Evolutionary conservation across 148 eudicot genomes (phyloP).

Genomic region (Camellia japonica): DNA sequence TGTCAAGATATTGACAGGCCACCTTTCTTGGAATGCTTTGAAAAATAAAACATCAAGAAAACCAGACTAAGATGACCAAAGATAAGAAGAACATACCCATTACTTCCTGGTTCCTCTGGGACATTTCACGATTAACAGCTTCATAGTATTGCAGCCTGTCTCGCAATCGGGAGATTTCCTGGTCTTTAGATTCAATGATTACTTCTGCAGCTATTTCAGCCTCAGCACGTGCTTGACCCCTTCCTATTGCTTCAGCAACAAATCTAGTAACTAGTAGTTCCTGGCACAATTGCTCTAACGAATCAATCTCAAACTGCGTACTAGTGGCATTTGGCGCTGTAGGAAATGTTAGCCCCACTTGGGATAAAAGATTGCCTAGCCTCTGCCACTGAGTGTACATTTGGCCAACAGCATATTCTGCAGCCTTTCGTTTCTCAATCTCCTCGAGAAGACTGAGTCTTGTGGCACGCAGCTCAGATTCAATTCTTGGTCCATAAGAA

Average conservation of each 20-base stretch:
- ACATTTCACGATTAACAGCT: constrained; percentile 51
- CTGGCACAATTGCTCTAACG: constrained; percentile 36
- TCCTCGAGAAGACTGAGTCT: constrained; percentile 45
- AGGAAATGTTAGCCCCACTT: constrained; percentile 31
- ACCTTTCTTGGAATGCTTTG: not conserved
- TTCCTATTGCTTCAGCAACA: constrained; percentile 53
- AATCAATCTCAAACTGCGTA: constrained; percentile 20
- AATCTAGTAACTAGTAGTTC: constrained; percentile 37
- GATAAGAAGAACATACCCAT: constrained; percentile 33
- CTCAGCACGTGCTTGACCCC: constrained; percentile 43
- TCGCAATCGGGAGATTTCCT: constrained; percentile 44
- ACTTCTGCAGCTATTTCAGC: constrained; percentile 41
- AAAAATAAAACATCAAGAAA: not conserved
- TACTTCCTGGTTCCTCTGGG: constrained; percentile 52
- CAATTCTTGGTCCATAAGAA: constrained; percentile 23
- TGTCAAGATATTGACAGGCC: not conserved
- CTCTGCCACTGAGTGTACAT: constrained; percentile 46
- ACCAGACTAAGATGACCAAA: not conserved
- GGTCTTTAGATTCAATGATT: constrained; percentile 43
- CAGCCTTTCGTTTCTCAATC: constrained; percentile 41
- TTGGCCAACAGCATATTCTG: constrained; percentile 35
- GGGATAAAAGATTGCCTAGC: constrained; percentile 28
- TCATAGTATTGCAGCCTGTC: constrained; percentile 51
- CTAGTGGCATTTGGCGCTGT: constrained; percentile 21
- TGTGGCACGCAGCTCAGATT: constrained; percentile 31